These are phyloP conservation scores for Sanghuangporus sanghuang DNA, from an alignment of 1,284 basidiomycete species.

Conservation along the genomic window DNA sequence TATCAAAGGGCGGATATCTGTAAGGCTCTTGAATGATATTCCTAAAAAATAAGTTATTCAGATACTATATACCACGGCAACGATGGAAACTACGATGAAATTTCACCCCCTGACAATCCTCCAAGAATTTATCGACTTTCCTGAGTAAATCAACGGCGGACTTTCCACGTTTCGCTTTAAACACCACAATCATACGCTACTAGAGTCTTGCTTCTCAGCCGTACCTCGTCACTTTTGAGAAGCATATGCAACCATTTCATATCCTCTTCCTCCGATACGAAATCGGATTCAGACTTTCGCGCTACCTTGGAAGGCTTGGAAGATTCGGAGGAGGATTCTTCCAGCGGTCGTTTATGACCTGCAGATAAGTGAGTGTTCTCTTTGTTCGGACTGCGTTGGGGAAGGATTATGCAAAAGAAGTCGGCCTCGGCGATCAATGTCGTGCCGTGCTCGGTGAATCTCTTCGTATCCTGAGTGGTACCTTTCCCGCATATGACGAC, in stretches of 20 bases:
- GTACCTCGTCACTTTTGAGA: not conserved
- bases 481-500: conserved; percentile 6
- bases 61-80: not conserved
- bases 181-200: conserved; percentile 2
- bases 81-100: not conserved
- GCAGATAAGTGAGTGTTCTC: not conserved
- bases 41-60: not conserved
- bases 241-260: not conserved
- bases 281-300: not conserved
- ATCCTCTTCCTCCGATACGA: not conserved
- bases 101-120: conserved; percentile 3
- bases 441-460: not conserved
- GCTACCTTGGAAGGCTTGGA: not conserved
- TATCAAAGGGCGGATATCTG: no score
- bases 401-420: not conserved
- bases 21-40: not conserved
- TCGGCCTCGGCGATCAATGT: not conserved
- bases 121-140: conserved; percentile 6
- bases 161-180: conserved; percentile 3
- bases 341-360: not conserved
- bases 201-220: conserved; percentile 4
- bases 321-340: not conserved
- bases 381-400: not conserved
- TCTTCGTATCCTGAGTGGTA: not conserved
- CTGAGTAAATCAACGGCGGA: not conserved